phyloP scores from a whole-genome alignment of 2,329 filamentous ascomycete genomes.

The Blastomyces gilchristii region DNA sequence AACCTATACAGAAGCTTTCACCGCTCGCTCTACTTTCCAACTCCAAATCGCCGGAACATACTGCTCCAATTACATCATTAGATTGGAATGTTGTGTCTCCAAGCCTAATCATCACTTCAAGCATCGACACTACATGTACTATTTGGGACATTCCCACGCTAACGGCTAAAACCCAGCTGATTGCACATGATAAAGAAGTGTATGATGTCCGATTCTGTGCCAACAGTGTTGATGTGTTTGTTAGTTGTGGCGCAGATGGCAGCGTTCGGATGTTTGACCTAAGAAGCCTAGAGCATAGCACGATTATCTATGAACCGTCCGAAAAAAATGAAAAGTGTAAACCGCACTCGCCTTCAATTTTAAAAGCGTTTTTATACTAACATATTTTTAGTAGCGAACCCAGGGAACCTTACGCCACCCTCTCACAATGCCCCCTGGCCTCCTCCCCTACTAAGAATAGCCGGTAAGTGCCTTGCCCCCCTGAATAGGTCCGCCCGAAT shows the following conservation, averaged over 20 bases:
- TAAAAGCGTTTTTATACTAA: conserved; percentile 9
- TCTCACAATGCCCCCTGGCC: conserved; percentile 42
- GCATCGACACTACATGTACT: conserved; percentile 97
- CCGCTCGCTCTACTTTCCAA: conserved; percentile 89
- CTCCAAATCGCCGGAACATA: conserved; percentile 96
- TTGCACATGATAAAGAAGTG: conserved; percentile 97
- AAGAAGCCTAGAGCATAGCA: conserved; percentile 90
- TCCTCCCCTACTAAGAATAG: conserved; percentile 41
- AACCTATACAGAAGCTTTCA: conserved; percentile 68
- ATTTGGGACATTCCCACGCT: conserved; percentile 99
- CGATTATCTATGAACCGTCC: conserved; percentile 96
- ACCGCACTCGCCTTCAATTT: conserved; percentile 6
- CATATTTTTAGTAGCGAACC: conserved; percentile 34
- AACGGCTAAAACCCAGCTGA: conserved; percentile 94
- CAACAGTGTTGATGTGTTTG: conserved; percentile 96
- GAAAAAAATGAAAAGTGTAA: conserved; percentile 65
- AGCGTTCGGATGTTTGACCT: conserved; percentile 99
- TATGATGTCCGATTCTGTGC: conserved; percentile 98
- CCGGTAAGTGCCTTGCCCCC: conserved; percentile 27
- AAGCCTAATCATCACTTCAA: conserved; percentile 95
- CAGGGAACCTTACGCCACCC: conserved; percentile 55
- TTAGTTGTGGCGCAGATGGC: conserved; percentile 92
- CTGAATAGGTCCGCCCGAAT: neutral
- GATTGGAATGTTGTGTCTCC: conserved; percentile 98
- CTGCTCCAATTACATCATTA: conserved; percentile 85